Percentiles rank a stretch among this genome's conserved stretches.
These are phyloP conservation scores for Populus deltoides DNA, from an alignment of 345 rosid genomes.

Conservation along the genomic window DNA sequence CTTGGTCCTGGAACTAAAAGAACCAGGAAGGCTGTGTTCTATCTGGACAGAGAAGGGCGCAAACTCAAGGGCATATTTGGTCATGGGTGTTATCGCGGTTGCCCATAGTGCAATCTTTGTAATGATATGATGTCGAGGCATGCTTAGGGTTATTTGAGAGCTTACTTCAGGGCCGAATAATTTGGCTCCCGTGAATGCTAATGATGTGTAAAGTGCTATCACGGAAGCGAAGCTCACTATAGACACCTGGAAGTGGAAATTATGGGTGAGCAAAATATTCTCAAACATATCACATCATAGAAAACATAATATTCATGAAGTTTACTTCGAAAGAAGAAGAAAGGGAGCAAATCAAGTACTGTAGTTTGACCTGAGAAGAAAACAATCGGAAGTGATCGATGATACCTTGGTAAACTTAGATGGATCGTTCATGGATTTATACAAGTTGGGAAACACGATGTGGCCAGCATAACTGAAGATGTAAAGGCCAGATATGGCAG, in stretches of 20 bases:
- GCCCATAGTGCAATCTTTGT: constrained; percentile 80
- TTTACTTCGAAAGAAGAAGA: too few species aligned
- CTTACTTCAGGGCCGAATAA: constrained; percentile 57
- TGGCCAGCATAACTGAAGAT: constrained; percentile 69
- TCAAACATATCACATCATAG: neutral
- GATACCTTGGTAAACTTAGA: constrained; percentile 66
- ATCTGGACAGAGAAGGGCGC: constrained; percentile 77
- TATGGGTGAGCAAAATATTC: neutral
- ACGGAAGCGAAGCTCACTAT: constrained; percentile 67
- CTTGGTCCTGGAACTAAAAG: constrained; percentile 36
- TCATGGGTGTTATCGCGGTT: constrained; percentile 70
- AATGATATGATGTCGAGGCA: constrained; percentile 50
- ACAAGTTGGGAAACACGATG: constrained; percentile 68
- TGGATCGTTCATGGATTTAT: constrained; percentile 76
- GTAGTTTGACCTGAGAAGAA: neutral
- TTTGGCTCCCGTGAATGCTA: constrained; percentile 72
- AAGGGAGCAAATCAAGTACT: neutral
- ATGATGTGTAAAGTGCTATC: constrained; percentile 46
- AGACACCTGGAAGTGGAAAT: constrained; percentile 40
- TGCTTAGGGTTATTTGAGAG: constrained; percentile 69
- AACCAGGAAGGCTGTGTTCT: constrained; percentile 47
- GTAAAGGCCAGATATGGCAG: constrained; percentile 65
- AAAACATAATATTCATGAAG: neutral
- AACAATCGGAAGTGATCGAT: too few species aligned
- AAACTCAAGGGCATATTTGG: constrained; percentile 74